Evolutionary conservation across 78 protist species (phyloP), one percentile per base, ranked within the genome.

Genomic region (Chrysochromulina parva): DNA sequence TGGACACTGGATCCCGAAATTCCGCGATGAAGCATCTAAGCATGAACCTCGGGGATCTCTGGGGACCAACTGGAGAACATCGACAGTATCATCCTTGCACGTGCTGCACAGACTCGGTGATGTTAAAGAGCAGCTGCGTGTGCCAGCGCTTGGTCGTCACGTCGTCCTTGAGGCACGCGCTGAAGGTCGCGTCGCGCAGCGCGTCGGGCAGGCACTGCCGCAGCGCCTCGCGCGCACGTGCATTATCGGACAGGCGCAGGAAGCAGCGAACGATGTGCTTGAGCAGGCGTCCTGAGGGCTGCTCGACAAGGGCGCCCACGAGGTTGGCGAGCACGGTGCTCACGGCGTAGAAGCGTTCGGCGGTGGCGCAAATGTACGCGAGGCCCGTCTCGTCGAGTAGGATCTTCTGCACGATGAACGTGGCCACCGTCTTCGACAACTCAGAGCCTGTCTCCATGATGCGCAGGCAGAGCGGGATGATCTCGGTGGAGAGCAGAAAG

Each of bases 351-450:
- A 98, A 97, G 47, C 99, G 85, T 90, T 98, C 99, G 54, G 95
- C 94, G 7, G 98, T 96, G 28, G 96, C 93, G 90, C 97, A 97
- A 19, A 98, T 94, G 95, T 98, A 98, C 48, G 90, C 59, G 59
- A 86, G 87, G 11, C 93, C 93, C 52, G 54, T 48, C 47, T 85
- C 99, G 89, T 96, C 97, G 6, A 96, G 91, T 7, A 98, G 93
- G 47, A 98, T 98, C 95, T 98, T 98, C 95, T 98, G 99, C 26
- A 98, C 98, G 58, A 98, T 97, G 93, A 98, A 98, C n/a, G 99
- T 98, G 65, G 99, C 99, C n/a, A 98, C 99, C 5, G 99, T 98
- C 89, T 97, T 97, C 60, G 97, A 94, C 48, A 97, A 91, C 85
- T 98, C 99, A 28, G 93, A 87, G 48, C 99, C 99, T 62, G 69